Conservation (phyloP, 768 basidiomycete genomes). For the Termitomyces sp. region DNA sequence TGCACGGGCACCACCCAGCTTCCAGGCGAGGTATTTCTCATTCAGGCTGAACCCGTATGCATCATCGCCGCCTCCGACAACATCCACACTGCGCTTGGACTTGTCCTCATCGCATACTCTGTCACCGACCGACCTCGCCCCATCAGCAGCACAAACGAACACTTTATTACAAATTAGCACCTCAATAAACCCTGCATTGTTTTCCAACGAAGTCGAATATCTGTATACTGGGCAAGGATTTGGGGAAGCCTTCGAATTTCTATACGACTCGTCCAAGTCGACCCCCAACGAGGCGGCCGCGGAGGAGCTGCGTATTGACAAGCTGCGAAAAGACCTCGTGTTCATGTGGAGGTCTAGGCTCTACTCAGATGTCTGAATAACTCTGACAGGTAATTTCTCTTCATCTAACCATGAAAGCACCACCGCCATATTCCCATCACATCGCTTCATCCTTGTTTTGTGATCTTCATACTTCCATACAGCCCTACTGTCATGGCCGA, state of each 20-base stretch:
- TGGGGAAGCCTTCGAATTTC: conserved; percentile 84
- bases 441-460: conserved; percentile 90
- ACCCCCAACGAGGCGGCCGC: conserved; percentile 44
- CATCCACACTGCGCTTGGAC: conserved; percentile 61
- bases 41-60: conserved; percentile 55
- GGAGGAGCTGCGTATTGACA: conserved; percentile 65
- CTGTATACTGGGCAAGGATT: conserved; percentile 92
- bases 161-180: conserved; percentile 62
- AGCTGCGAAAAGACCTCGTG: conserved; percentile 88
- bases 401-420: conserved; percentile 63
- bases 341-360: conserved; percentile 97
- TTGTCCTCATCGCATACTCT: conserved; percentile 37
- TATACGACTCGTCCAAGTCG: conserved; percentile 69
- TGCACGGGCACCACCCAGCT: conserved; percentile 88
- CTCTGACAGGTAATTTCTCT: conserved; percentile 68
- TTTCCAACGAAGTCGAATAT: conserved; percentile 89
- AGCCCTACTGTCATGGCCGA: conserved; percentile 68
- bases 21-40: conserved; percentile 87
- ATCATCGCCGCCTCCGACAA: conserved; percentile 50
- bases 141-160: conserved; percentile 39
- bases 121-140: conserved; percentile 43
- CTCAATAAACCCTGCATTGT: conserved; percentile 73
- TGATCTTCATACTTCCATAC: conserved; percentile 86
- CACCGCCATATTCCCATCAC: conserved; percentile 86
- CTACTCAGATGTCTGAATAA: conserved; percentile 88